These are phyloP conservation scores for Epichloe amarillans DNA, from an alignment of 2,329 filamentous ascomycete genomes.

Conservation along the genomic window DNA sequence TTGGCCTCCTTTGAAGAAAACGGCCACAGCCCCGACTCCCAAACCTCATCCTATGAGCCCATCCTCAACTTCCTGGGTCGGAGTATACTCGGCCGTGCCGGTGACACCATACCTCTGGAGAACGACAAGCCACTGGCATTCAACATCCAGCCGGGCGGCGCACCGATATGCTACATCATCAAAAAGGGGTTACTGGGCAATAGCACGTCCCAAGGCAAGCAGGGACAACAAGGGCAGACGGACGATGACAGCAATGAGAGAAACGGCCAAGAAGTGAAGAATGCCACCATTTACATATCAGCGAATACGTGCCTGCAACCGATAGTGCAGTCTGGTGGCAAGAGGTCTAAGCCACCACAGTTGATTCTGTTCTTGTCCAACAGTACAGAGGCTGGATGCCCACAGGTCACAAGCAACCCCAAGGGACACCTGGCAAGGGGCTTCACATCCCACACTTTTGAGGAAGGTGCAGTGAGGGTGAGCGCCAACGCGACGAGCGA, in stretches of 20 bases:
- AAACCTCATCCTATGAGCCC: slow-evolving; percentile 36
- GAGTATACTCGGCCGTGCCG: slow-evolving; percentile 48
- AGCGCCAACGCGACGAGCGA: slow-evolving; percentile 48
- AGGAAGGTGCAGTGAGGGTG: slow-evolving; percentile 56
- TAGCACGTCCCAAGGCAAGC: slow-evolving; percentile 7
- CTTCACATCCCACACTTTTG: slow-evolving; percentile 27
- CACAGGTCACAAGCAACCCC: slow-evolving; percentile 11
- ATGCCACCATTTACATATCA: slow-evolving; percentile 57
- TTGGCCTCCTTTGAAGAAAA: background rate
- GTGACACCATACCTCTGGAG: slow-evolving; percentile 34
- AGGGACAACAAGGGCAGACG: background rate
- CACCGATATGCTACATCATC: slow-evolving; percentile 29
- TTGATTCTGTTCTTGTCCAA: slow-evolving; percentile 66
- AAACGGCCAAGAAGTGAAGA: background rate
- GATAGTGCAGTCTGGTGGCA: slow-evolving; percentile 4
- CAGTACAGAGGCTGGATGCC: slow-evolving; percentile 19
- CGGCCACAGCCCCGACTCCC: slow-evolving; percentile 6
- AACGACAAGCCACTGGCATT: slow-evolving; percentile 52
- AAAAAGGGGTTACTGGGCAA: slow-evolving; percentile 16
- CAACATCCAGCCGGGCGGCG: slow-evolving; percentile 50
- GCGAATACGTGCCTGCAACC: slow-evolving; percentile 81
- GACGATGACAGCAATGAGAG: background rate
- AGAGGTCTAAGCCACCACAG: slow-evolving; percentile 42
- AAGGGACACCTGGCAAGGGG: slow-evolving; percentile 19
- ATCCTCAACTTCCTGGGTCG: slow-evolving; percentile 48